These are phyloP conservation scores for Annulohypoxylon nitens DNA, from an alignment of 495 filamentous ascomycete genomes.

Conservation along the genomic window DNA sequence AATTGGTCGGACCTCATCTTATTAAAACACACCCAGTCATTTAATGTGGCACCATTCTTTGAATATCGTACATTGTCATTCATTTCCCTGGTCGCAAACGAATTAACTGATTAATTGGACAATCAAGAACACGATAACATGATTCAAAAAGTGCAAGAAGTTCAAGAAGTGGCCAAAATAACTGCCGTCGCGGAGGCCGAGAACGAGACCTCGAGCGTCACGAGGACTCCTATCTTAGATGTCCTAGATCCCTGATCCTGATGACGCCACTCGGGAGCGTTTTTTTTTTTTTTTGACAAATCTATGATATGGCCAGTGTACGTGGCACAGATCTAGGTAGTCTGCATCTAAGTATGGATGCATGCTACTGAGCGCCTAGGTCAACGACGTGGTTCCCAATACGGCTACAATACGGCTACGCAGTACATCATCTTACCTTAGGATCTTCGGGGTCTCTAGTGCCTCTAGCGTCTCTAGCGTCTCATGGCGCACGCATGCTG, in stretches of 20 bases:
- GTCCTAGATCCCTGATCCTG: background rate
- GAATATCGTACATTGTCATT: background rate
- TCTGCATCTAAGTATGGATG: too few relatives aligned
- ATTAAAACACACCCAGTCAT: background rate
- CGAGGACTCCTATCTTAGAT: background rate
- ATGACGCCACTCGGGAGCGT: slow-evolving; percentile 2
- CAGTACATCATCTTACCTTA: too few relatives aligned
- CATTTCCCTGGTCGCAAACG: background rate
- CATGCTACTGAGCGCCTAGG: too few relatives aligned
- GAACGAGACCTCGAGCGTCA: background rate
- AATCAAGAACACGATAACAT: background rate
- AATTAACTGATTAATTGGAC: background rate
- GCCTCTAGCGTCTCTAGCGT: too few relatives aligned
- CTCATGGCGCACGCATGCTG: too few relatives aligned
- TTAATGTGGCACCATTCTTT: background rate
- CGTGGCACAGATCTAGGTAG: background rate
- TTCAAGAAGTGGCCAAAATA: background rate
- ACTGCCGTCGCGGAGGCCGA: slow-evolving; percentile 1
- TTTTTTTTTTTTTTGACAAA: background rate
- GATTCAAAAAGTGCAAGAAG: background rate
- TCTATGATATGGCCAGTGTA: background rate
- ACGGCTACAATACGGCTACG: too few relatives aligned
- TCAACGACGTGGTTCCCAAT: too few relatives aligned
- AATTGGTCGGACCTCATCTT: background rate
- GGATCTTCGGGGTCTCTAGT: too few relatives aligned